Evolutionary conservation across 2,329 filamentous ascomycete genomes (phyloP), one percentile per base, ranked within the genome.

Genomic region (Laburnicola sp.): DNA sequence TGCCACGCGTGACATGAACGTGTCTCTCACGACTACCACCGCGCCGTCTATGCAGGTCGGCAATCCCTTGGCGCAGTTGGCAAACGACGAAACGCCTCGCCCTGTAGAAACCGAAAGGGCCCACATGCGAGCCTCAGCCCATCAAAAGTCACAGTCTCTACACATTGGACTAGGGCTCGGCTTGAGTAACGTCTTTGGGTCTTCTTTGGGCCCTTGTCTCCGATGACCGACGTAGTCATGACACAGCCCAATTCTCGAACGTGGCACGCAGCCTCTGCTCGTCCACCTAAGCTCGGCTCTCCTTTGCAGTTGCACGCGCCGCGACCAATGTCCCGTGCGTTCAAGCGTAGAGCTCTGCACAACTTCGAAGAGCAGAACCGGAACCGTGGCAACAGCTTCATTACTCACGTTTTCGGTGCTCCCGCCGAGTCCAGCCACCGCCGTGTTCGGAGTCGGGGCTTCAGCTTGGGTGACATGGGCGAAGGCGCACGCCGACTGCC

Each of bases 381-480:
- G 6, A 66, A 60, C 36, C 65, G 69, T 32, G 66, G 67, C 21
- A 75, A 75, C 32, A 75, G 73, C 54, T 72, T 76, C 5, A 70
- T 73, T 34, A 72, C 69, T 43, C 72, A 79, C 50, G 64, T 80
- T 6, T 78, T 81, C 55, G 73, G 75, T 48, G 72, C 73, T 30
- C 72, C 75, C 34, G 71, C 74, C 26, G 78, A 83, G 52, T 74
- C 76, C 7, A 78, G 80, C 46, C 78, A 82, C 58, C 79, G 81
- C 48, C 79, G 82, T 27, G 78, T 84, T 30, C 80, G 84, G 35
- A 84, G 79, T 59, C 81, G 84, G 37, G 84, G 84, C 48, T 85
- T 84, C 60, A 86, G 82, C 40, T 76, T 82, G 23, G 80, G 83
- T 43, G 81, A 83, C 45, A 78, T 82, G 52, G 76, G 76, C 54